phyloP scores from a whole-genome alignment of 164 flowering plant genomes.

The Chloranthus sessilifolius region DNA sequence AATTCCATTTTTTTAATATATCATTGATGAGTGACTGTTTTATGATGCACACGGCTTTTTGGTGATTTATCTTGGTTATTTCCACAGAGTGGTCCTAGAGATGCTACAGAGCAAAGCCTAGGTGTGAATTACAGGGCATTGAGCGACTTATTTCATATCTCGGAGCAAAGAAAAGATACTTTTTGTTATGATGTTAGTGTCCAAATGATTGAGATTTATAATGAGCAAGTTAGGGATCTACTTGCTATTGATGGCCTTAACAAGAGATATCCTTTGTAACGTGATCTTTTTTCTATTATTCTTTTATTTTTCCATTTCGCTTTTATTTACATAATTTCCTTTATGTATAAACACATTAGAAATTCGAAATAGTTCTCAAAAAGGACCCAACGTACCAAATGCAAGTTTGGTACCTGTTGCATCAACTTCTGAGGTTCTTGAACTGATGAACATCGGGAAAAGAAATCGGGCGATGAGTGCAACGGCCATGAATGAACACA shows the following conservation, averaged over 20 bases:
- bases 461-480: constrained; percentile 91
- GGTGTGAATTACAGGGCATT: constrained; percentile 96
- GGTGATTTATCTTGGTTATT: constrained; percentile 10
- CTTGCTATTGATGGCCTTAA: constrained; percentile 74
- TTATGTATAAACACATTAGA: constrained; percentile 70
- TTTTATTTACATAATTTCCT: constrained; percentile 26
- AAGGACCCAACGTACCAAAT: constrained; percentile 91
- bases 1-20: too few relatives aligned
- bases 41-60: background rate
- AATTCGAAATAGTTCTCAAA: constrained; percentile 86
- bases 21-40: background rate
- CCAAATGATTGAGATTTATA: constrained; percentile 98
- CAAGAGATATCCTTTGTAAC: constrained; percentile 89
- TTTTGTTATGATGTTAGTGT: constrained; percentile 81
- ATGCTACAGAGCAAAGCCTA: constrained; percentile 71
- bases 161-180: constrained; percentile 79
- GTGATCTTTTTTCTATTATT: background rate
- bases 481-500: constrained; percentile 95
- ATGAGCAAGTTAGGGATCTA: constrained; percentile 98
- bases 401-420: constrained; percentile 87
- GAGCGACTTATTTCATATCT: constrained; percentile 71
- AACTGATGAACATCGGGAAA: constrained; percentile 91
- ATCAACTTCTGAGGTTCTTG: constrained; percentile 82
- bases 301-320: constrained; percentile 1
- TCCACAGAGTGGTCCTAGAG: constrained; percentile 78